phyloP scores from a whole-genome alignment of 805 yeast genomes.

The Torulaspora maleeae region DNA sequence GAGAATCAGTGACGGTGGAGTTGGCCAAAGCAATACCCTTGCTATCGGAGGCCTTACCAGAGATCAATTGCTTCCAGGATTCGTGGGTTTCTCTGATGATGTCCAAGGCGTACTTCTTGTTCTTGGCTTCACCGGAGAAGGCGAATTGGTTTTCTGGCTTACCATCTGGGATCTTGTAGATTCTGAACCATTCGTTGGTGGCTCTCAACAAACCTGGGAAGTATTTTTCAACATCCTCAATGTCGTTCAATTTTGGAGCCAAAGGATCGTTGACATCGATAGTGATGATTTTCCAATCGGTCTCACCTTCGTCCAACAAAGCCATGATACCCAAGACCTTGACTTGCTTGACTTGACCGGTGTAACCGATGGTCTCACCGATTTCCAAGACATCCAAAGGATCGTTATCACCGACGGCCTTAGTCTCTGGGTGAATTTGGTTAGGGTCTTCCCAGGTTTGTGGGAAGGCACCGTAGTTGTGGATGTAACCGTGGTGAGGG shows the following conservation, averaged over 20 bases:
- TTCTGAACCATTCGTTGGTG: constrained; percentile 97
- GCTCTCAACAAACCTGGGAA: constrained; percentile 92
- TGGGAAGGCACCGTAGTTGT: constrained; percentile 98
- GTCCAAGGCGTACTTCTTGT: constrained; percentile 79
- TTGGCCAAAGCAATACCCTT: constrained; percentile 72
- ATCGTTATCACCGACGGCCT: constrained; percentile 74
- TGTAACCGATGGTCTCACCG: constrained; percentile 58
- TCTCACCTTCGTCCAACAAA: constrained; percentile 84
- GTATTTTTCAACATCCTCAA: constrained; percentile 83
- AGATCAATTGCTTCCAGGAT: constrained; percentile 75
- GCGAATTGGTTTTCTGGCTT: constrained; percentile 96
- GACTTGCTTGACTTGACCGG: constrained; percentile 79
- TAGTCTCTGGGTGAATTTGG: constrained; percentile 59
- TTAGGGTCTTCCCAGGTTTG: constrained; percentile 84
- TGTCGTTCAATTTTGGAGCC: constrained; percentile 79
- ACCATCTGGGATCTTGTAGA: constrained; percentile 97
- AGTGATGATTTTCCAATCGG: constrained; percentile 90
- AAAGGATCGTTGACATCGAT: constrained; percentile 85
- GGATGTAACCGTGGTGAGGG: constrained; percentile 98
- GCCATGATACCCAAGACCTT: constrained; percentile 94
- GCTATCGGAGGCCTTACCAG: constrained; percentile 54
- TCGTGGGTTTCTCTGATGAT: constrained; percentile 75
- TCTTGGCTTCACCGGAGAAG: constrained; percentile 89
- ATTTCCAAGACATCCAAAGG: constrained; percentile 84
- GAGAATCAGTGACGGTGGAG: constrained; percentile 59